Base-by-base conservation (phyloP, 257 asterid species). In the Salvia rosmarinus region DNA sequence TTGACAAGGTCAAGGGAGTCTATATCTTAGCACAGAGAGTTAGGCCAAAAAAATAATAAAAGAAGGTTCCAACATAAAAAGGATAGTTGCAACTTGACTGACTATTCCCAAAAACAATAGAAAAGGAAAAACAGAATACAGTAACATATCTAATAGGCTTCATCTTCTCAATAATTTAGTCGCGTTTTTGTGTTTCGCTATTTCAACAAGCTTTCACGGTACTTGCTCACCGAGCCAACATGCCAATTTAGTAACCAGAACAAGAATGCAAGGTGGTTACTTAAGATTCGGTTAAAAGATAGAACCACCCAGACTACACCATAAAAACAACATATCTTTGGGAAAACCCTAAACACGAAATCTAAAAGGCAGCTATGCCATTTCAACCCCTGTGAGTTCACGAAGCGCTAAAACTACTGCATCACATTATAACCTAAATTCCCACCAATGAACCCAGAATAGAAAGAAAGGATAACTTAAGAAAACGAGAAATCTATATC, bases 61-160 rank as follows among this genome's bases (percentile, higher is more conserved):
- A 39, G 40, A 77, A 37, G 49, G 23, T 61, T 23, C 35, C 34
- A 60, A 46, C 75, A 75, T 65, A 17, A 44, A 73, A 52, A 44
- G 64, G 54, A 47, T 56, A 63, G 61, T 20, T 37, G 59, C 65
- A 37, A 57, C 32, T 17, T 51, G 59, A 77, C 13, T 73, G 50
- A 42, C 50, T 42, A 72, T 34, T 43, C n/a, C 47, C 72, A 34
- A n/a, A 52, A 46, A 12, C 68, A 60, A 11, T 12, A 47, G 23
- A 34, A 52, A 62, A 34, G 7, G 47, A n/a, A 64, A 70, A 43
- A 35, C 6, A 25, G 16, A 16, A 61, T 32, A 40, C n/a, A 35
- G 25, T 40, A 21, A 43, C 40, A 51, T 13, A 67, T 51, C 46
- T 59, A 70, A 43, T n/a, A 65, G 40, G 55, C 66, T 42, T 42